These are phyloP conservation scores for Pelargonium myrrhifolium DNA, from an alignment of 441 rosid genomes.

Conservation along the genomic window DNA sequence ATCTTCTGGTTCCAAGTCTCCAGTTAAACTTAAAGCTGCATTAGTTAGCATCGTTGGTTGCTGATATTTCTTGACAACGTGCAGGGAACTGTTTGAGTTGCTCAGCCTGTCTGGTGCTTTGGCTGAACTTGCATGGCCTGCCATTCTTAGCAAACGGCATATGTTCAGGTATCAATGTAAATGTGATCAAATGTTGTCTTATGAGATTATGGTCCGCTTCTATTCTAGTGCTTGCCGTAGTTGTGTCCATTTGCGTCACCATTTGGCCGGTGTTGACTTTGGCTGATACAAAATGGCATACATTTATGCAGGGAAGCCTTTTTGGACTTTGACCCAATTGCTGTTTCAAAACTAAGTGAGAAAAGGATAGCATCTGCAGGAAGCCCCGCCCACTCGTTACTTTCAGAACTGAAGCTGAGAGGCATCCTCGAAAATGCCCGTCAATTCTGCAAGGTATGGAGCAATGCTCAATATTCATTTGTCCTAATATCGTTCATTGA, in stretches of 20 bases:
- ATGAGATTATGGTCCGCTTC: neutral
- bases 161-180: neutral
- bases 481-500: neutral
- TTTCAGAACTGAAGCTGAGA: neutral
- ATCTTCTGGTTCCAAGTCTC: neutral
- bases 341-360: neutral
- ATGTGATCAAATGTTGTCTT: neutral
- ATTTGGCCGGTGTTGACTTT: neutral
- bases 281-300: neutral
- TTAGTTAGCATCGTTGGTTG: neutral
- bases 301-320: conserved; percentile 1
- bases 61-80: neutral
- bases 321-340: neutral
- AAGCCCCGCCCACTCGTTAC: neutral
- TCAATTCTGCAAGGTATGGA: conserved; percentile 3
- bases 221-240: neutral
- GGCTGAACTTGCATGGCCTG: conserved; percentile 6
- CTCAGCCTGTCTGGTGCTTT: conserved; percentile 2
- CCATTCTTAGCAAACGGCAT: conserved; percentile 4
- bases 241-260: neutral
- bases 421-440: conserved; percentile 2
- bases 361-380: neutral
- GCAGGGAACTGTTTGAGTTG: conserved; percentile 3
- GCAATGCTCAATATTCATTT: neutral
- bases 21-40: neutral